Percentiles rank a stretch among this genome's conserved stretches.
Evolutionary conservation across 768 basidiomycete genomes (phyloP).

Genomic region (Hortiboletus campestris): DNA sequence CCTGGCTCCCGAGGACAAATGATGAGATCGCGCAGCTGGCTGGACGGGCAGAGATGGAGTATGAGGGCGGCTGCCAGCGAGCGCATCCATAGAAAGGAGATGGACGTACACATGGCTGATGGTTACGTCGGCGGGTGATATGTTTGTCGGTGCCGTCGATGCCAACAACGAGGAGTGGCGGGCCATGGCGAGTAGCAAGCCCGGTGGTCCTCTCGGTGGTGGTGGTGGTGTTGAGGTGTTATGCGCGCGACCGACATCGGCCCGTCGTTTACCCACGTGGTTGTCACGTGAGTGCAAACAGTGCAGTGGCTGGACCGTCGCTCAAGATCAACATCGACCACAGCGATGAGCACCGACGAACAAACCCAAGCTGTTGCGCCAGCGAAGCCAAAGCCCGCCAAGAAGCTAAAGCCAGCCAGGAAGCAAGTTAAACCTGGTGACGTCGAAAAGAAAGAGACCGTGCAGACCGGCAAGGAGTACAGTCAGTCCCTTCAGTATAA

Average conservation of each 20-base stretch:
- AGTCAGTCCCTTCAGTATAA: slow-evolving; percentile 53
- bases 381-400: slow-evolving; percentile 35
- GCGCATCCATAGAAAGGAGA: neutral
- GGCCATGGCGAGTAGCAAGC: slow-evolving; percentile 41
- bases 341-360: slow-evolving; percentile 34
- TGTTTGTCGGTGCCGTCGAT: slow-evolving; percentile 40
- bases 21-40: slow-evolving; percentile 77
- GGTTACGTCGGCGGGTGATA: slow-evolving; percentile 43
- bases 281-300: too few species aligned
- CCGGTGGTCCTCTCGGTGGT: neutral
- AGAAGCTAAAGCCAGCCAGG: slow-evolving; percentile 86
- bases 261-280: slow-evolving; percentile 20
- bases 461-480: slow-evolving; percentile 94
- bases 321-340: too few species aligned
- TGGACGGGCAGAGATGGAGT: slow-evolving; percentile 26
- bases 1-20: slow-evolving; percentile 69
- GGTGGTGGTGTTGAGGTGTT: slow-evolving; percentile 10
- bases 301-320: too few species aligned
- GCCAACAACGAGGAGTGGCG: slow-evolving; percentile 45
- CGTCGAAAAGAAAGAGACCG: slow-evolving; percentile 83
- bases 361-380: slow-evolving; percentile 14
- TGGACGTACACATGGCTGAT: slow-evolving; percentile 63
- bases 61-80: slow-evolving; percentile 8
- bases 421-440: slow-evolving; percentile 92
- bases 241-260: slow-evolving; percentile 11